These are phyloP conservation scores for Acmispon strigosus DNA, from an alignment of 306 rosid genomes.

Conservation along the genomic window DNA sequence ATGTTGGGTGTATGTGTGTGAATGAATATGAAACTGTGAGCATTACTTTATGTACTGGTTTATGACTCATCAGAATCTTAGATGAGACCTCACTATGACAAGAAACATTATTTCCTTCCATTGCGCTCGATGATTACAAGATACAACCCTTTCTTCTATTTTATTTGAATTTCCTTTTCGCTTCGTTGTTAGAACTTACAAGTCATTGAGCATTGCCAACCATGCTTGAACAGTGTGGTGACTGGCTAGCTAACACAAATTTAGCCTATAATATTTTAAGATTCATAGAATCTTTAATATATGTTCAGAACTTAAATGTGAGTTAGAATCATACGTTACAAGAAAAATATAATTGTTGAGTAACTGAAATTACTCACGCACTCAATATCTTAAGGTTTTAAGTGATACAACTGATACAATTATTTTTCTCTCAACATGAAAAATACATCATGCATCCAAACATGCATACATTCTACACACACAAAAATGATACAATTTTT, in stretches of 20 bases:
- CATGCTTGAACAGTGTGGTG: background rate
- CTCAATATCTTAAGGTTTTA: too few relatives aligned
- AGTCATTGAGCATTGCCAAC: conserved; percentile 17
- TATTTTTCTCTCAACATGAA: too few relatives aligned
- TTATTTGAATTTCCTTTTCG: background rate
- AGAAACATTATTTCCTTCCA: conserved; percentile 22
- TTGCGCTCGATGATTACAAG: conserved; percentile 16
- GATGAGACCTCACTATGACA: conserved; percentile 23
- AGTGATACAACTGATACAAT: too few relatives aligned
- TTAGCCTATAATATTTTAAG: too few relatives aligned
- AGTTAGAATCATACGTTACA: too few relatives aligned
- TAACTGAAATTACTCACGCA: too few relatives aligned
- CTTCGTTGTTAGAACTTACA: conserved; percentile 7
- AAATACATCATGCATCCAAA: too few relatives aligned
- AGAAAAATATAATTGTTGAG: too few relatives aligned
- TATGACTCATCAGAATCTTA: conserved; percentile 26
- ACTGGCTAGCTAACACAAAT: background rate
- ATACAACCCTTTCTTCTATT: background rate
- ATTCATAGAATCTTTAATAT: too few relatives aligned
- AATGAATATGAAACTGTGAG: conserved; percentile 16
- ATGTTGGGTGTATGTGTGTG: conserved; percentile 5
- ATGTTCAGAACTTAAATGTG: too few relatives aligned
- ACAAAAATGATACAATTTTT: too few relatives aligned
- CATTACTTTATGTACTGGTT: conserved; percentile 19
- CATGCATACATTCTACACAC: too few relatives aligned